Evolutionary conservation across 345 rosid species (phyloP).

Genomic region (Carallia pectinifolia): DNA sequence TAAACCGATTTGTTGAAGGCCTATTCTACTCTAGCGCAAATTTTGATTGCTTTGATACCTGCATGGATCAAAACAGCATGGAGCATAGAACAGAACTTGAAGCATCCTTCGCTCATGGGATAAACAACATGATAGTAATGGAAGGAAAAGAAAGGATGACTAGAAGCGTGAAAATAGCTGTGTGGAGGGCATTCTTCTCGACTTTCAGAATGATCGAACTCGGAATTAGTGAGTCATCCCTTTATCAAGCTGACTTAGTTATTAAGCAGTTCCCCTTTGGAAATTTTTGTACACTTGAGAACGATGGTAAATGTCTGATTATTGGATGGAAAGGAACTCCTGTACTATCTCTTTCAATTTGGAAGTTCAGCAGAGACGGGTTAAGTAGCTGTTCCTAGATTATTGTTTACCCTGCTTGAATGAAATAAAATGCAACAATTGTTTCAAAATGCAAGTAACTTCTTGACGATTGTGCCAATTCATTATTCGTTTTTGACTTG

Average conservation of each 20-base stretch:
- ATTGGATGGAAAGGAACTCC: conserved; percentile 23
- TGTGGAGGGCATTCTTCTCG: conserved; percentile 9
- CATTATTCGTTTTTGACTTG: conserved; percentile 94
- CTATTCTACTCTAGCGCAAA: conserved; percentile 49
- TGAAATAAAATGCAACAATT: no score
- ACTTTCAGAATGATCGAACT: conserved; percentile 14
- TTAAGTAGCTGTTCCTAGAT: neutral
- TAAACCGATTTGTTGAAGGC: conserved; percentile 48
- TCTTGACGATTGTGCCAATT: conserved; percentile 76
- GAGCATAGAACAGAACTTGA: conserved; percentile 24
- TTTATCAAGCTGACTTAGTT: conserved; percentile 15
- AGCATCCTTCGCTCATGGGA: conserved; percentile 11
- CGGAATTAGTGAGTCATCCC: conserved; percentile 17
- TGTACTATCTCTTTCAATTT: conserved; percentile 13
- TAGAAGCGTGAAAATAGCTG: conserved; percentile 15
- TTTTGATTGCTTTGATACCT: conserved; percentile 48
- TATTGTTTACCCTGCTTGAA: no score
- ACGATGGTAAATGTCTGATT: conserved; percentile 11
- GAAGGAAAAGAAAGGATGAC: conserved; percentile 17
- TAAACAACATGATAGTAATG: conserved; percentile 8
- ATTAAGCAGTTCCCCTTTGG: conserved; percentile 7
- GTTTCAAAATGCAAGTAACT: no score
- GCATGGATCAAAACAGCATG: conserved; percentile 12
- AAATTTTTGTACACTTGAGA: neutral
- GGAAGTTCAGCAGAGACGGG: conserved; percentile 6